These are phyloP conservation scores for Cystobasidiopsis lactophilus DNA, from an alignment of 768 basidiomycete species.

Conservation along the genomic window DNA sequence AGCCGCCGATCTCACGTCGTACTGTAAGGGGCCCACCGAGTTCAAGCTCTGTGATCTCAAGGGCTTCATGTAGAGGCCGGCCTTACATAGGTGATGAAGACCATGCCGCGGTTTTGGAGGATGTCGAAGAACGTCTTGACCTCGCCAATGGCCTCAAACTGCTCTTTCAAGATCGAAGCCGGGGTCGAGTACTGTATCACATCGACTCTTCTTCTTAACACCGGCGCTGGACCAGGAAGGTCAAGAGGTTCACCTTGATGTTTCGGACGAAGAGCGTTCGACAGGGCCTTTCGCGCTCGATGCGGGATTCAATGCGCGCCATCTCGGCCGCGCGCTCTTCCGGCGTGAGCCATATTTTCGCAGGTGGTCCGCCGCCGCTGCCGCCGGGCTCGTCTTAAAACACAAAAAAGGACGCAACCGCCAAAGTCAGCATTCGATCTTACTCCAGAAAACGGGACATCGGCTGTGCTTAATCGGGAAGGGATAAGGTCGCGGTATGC, in stretches of 20 bases:
- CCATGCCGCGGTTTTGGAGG: constrained; percentile 86
- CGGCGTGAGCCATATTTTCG: no score
- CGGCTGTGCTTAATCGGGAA: no score
- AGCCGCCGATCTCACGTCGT: constrained; percentile 77
- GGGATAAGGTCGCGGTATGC: no score
- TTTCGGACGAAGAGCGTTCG: constrained; percentile 92
- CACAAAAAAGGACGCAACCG: not conserved
- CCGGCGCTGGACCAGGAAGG: not conserved
- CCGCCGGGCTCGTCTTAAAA: no score
- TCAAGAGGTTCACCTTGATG: constrained; percentile 54
- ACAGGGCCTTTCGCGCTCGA: constrained; percentile 81
- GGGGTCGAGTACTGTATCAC: constrained; percentile 26
- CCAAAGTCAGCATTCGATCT: no score
- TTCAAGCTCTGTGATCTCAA: no score
- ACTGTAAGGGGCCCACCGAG: constrained; percentile 32
- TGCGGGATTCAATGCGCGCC: constrained; percentile 78
- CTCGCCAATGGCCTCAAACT: constrained; percentile 82
- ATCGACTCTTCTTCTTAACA: not conserved
- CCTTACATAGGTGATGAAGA: constrained; percentile 95
- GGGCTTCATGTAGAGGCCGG: not conserved
- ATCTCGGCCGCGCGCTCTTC: constrained; percentile 35
- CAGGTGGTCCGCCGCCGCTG: no score
- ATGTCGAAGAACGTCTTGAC: constrained; percentile 96
- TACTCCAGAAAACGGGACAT: no score
- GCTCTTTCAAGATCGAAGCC: constrained; percentile 46